Percentiles rank a stretch among this genome's conserved stretches.
Evolutionary conservation across 805 yeast species (phyloP).

Genomic region (Starmerella stigmatis): DNA sequence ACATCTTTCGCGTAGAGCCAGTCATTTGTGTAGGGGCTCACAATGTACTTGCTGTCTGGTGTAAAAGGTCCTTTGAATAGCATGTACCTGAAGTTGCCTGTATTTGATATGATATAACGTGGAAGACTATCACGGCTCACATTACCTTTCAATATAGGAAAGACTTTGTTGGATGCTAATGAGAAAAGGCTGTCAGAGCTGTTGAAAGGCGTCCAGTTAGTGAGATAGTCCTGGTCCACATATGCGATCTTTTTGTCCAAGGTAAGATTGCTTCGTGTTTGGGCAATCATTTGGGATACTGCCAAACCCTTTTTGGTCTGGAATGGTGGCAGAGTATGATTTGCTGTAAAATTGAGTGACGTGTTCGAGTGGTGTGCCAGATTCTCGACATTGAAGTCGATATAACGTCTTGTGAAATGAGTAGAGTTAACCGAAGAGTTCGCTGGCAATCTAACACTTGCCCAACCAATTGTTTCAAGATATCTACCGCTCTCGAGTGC

Average conservation of each 20-base stretch:
- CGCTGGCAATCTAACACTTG: slow-evolving; percentile 39
- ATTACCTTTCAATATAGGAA: slow-evolving; percentile 34
- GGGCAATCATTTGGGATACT: slow-evolving; percentile 38
- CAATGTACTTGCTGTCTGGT: slow-evolving; percentile 63
- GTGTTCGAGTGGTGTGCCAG: slow-evolving; percentile 51
- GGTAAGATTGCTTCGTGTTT: slow-evolving; percentile 39
- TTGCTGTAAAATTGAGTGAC: slow-evolving; percentile 17
- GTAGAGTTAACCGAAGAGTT: background rate
- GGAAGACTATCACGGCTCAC: slow-evolving; percentile 27
- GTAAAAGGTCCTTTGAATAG: slow-evolving; percentile 77
- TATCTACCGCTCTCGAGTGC: slow-evolving; percentile 90
- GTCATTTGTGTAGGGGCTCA: slow-evolving; percentile 72
- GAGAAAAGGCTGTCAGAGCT: slow-evolving; percentile 48
- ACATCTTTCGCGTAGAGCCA: slow-evolving; percentile 60
- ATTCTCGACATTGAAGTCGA: slow-evolving; percentile 70
- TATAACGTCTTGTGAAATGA: slow-evolving; percentile 52
- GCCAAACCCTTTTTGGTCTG: slow-evolving; percentile 46
- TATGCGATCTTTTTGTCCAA: slow-evolving; percentile 51
- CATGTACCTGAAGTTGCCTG: slow-evolving; percentile 84
- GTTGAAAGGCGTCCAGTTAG: slow-evolving; percentile 56
- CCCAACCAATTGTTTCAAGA: slow-evolving; percentile 88
- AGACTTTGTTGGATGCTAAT: slow-evolving; percentile 46
- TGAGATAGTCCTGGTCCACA: slow-evolving; percentile 56
- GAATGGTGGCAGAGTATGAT: slow-evolving; percentile 29
- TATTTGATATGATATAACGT: slow-evolving; percentile 59